phyloP scores from a whole-genome alignment of 164 flowering plant species.

The Magnolia changhungtana region DNA sequence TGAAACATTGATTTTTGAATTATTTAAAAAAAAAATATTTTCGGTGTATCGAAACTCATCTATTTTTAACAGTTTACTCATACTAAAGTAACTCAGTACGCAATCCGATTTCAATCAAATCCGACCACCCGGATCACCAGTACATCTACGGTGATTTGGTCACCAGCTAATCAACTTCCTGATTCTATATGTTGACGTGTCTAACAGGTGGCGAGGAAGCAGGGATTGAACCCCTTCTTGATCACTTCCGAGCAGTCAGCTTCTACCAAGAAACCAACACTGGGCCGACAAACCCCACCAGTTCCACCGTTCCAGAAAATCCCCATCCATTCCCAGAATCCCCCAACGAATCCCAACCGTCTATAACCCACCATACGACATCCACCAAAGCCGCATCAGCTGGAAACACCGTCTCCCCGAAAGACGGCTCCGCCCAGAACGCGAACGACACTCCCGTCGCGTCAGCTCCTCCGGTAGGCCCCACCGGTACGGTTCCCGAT shows the following conservation, averaged over 20 bases:
- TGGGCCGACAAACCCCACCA: constrained; percentile 11
- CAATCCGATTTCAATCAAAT: too few relatives aligned
- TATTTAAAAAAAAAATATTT: too few relatives aligned
- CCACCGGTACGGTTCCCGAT: not conserved
- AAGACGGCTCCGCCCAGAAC: not conserved
- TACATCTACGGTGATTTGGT: too few relatives aligned
- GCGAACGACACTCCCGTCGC: not conserved
- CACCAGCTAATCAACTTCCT: too few relatives aligned
- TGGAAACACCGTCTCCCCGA: not conserved
- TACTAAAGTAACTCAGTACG: too few relatives aligned
- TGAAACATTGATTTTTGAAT: too few relatives aligned
- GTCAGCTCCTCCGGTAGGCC: not conserved
- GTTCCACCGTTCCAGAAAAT: constrained; percentile 41
- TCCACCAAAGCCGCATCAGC: not conserved
- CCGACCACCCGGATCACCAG: too few relatives aligned
- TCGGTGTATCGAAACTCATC: too few relatives aligned
- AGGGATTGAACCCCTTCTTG: constrained; percentile 27
- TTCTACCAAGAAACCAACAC: constrained; percentile 10
- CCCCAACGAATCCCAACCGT: not conserved
- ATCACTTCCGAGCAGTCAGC: constrained; percentile 35
- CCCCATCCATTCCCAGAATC: constrained; percentile 1
- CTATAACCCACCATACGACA: not conserved
- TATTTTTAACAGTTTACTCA: too few relatives aligned
- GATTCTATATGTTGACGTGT: too few relatives aligned
- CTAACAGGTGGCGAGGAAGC: constrained; percentile 41